A percentile compares a stretch with the other conserved stretches of the same genome.
These are phyloP conservation scores for Buxus sempervirens DNA, from an alignment of 164 flowering plant species.

Conservation along the genomic window DNA sequence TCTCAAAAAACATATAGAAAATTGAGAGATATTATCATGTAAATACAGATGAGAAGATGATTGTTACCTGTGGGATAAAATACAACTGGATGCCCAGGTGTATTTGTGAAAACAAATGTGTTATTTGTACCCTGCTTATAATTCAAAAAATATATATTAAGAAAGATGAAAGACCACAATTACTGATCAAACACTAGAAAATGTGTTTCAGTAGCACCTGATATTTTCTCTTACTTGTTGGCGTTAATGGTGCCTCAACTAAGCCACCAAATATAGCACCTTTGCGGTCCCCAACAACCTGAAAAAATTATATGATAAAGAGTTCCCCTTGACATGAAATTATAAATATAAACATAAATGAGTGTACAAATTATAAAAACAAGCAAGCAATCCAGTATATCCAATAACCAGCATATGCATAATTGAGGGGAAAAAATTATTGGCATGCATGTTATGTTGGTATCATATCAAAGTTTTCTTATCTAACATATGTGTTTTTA, in stretches of 20 bases:
- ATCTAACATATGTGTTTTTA: too few relatives aligned
- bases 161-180: slow-evolving; percentile 1
- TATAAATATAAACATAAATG: background rate
- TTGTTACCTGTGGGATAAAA: slow-evolving; percentile 85
- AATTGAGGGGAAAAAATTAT: too few relatives aligned
- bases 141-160: slow-evolving; percentile 9
- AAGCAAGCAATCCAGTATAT: too few relatives aligned
- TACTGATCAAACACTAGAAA: background rate
- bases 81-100: slow-evolving; percentile 52
- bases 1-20: background rate
- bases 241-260: slow-evolving; percentile 84
- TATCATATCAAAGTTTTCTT: too few relatives aligned
- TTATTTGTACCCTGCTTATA: slow-evolving; percentile 70
- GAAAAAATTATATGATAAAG: background rate
- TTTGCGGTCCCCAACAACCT: slow-evolving; percentile 91
- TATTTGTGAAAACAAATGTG: slow-evolving; percentile 79
- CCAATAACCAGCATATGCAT: too few relatives aligned
- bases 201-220: slow-evolving; percentile 47
- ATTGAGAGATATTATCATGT: background rate
- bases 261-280: slow-evolving; percentile 95
- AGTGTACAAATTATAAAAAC: background rate
- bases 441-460: too few relatives aligned
- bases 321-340: background rate
- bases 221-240: slow-evolving; percentile 66
- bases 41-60: background rate